Base-by-base conservation (phyloP, 1,284 basidiomycete species). In the Ceratobasidium sp. region DNA sequence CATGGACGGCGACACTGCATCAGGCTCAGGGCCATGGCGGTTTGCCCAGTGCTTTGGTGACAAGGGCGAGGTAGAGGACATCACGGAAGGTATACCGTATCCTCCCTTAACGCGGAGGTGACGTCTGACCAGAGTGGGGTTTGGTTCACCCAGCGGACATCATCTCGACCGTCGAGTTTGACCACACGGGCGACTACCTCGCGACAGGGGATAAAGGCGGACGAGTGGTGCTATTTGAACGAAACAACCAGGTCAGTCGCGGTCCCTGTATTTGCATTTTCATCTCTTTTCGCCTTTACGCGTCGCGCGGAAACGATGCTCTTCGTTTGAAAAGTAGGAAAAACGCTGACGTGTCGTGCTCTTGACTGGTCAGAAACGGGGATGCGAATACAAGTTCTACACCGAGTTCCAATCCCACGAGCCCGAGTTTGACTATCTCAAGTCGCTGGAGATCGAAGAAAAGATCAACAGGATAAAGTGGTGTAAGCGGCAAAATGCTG, bases 381-480 rank as follows among this genome's bases (percentile, higher is more conserved):
- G 96, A 78, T 99, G 98, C 88, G 98, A 99, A 86, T 99, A 99
- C 91, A 99, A 99, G 86, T 99, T 99, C 86, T 99, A 99, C 85
- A 99, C 98, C 78, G 98, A 99, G 86, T 98, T 99, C 84, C 98
- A 99, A 88, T 98, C 96, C 59, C 98, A 99, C 85, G 98, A 99
- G 85, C 98, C 98, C 77, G 98, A 99, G 85, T 99, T 99, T 85
- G 98, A 99, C 88, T 99, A 99, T 85, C 92, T 99, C 84, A 99
- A 99, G 88, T 98, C 96, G 43, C 89, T 99, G 80, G 98, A 99
- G 89, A 99, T 99, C 84, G 98, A 99, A 86, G 98, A 99, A 88
- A 99, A 99, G 92, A 99, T 99, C 89, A 99, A 99, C 89, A 95
- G 98, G 90, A 99, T 99, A 89, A 95, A 97, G 84, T 99, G 98